These are phyloP conservation scores for Rosa hybrid DNA, from an alignment of 331 rosid species.

Conservation along the genomic window DNA sequence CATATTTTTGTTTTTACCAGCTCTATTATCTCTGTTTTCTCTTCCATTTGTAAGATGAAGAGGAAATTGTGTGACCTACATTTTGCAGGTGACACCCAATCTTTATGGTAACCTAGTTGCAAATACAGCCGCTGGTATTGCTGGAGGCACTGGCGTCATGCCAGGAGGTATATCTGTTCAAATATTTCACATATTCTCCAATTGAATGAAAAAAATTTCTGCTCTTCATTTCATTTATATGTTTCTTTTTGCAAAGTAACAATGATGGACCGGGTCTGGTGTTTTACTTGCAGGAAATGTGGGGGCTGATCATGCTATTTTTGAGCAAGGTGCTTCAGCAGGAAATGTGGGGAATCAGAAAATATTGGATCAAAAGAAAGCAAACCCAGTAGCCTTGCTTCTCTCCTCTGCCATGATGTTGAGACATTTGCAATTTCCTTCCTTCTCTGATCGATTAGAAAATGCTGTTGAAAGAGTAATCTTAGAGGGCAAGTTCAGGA, in stretches of 20 bases:
- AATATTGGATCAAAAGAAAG: slow-evolving; percentile 51
- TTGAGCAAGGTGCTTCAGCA: slow-evolving; percentile 95
- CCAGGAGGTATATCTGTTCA: slow-evolving; percentile 65
- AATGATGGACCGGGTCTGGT: slow-evolving; percentile 13
- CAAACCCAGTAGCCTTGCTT: slow-evolving; percentile 83
- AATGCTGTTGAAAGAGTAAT: slow-evolving; percentile 65
- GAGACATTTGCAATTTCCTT: slow-evolving; percentile 82
- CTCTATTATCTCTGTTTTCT: not conserved
- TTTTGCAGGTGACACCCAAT: slow-evolving; percentile 83
- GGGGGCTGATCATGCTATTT: slow-evolving; percentile 74
- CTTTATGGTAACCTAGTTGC: slow-evolving; percentile 90
- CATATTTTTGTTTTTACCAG: not conserved
- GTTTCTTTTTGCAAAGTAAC: not conserved
- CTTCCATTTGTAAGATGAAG: not conserved
- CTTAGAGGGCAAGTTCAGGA: slow-evolving; percentile 52
- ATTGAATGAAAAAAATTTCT: not conserved
- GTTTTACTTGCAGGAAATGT: slow-evolving; percentile 66
- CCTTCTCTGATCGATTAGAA: slow-evolving; percentile 78
- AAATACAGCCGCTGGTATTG: slow-evolving; percentile 89
- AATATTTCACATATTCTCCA: not conserved
- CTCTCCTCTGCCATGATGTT: slow-evolving; percentile 94
- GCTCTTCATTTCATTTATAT: not conserved
- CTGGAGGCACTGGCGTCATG: slow-evolving; percentile 93
- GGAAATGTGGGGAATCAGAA: slow-evolving; percentile 77
- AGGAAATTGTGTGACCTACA: slow-evolving; percentile 13